Evolutionary conservation across 306 rosid genomes (phyloP).

Genomic region (Quercus cerris): DNA sequence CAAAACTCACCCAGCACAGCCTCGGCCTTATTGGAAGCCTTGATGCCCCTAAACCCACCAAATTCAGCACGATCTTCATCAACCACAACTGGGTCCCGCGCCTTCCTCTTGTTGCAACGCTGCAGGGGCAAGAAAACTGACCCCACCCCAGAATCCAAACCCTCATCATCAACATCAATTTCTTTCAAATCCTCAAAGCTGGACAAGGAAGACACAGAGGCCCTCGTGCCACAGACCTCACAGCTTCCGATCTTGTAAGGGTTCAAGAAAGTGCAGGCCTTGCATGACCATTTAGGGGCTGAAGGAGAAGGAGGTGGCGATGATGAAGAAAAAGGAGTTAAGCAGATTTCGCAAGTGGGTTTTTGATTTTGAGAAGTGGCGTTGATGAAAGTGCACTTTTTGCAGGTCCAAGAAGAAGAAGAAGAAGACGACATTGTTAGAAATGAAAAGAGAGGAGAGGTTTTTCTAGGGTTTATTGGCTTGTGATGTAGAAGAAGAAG

Average conservation of each 20-base stretch:
- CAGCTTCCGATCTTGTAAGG: constrained; percentile 53
- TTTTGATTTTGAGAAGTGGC: constrained; percentile 51
- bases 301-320: constrained; percentile 47
- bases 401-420: constrained; percentile 58
- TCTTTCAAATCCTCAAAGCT: constrained; percentile 51
- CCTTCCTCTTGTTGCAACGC: constrained; percentile 57
- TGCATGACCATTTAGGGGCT: constrained; percentile 78
- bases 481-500: background rate
- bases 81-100: constrained; percentile 21
- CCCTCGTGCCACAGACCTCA: constrained; percentile 64
- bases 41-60: constrained; percentile 6
- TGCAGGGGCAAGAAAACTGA: constrained; percentile 78
- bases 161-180: constrained; percentile 25
- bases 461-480: background rate
- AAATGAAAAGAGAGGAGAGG: background rate
- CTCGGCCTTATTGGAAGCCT: constrained; percentile 25
- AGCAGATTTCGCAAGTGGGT: constrained; percentile 67
- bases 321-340: constrained; percentile 22
- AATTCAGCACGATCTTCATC: constrained; percentile 20
- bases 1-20: constrained; percentile 31
- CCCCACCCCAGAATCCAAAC: constrained; percentile 52
- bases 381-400: constrained; percentile 73
- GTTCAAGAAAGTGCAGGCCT: constrained; percentile 86
- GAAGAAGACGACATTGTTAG: constrained; percentile 34
- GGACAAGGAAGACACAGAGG: constrained; percentile 56